Conservation (phyloP, 116 monocot species). For the Zostera marina region DNA sequence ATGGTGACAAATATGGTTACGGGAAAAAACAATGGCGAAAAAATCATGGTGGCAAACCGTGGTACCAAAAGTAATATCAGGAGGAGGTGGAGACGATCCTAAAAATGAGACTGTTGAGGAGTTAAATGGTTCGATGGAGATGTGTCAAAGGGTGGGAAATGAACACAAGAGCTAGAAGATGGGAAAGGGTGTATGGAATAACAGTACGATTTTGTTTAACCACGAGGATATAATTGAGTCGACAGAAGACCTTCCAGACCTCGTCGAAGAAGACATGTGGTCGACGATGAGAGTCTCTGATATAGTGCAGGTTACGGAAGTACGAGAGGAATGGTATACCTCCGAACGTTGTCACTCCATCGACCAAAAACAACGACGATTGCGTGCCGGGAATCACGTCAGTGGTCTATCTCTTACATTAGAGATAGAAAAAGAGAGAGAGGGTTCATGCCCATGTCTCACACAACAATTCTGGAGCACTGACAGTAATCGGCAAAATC, state of each 20-base stretch:
- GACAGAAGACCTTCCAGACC: constrained; percentile 19
- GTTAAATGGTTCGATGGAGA: too few relatives aligned
- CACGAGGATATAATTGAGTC: constrained; percentile 17
- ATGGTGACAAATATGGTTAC: too few relatives aligned
- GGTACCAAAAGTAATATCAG: too few relatives aligned
- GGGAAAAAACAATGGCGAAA: too few relatives aligned
- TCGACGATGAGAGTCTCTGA: not conserved
- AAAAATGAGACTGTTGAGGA: too few relatives aligned
- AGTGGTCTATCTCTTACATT: constrained; percentile 58
- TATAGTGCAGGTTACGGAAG: too few relatives aligned
- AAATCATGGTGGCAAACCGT: too few relatives aligned
- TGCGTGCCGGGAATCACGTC: constrained; percentile 1
- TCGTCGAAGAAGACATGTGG: constrained; percentile 53
- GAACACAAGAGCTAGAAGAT: too few relatives aligned
- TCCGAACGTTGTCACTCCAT: not conserved
- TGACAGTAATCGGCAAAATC: not conserved
- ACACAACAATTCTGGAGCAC: constrained; percentile 11
- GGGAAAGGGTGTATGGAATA: constrained; percentile 6
- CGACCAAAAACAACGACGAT: not conserved
- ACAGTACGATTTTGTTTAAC: not conserved
- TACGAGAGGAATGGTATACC: not conserved
- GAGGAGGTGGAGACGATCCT: too few relatives aligned
- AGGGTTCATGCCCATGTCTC: constrained; percentile 4
- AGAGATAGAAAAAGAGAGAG: constrained; percentile 18
- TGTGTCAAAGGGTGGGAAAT: too few relatives aligned